Evolutionary conservation across 2,329 filamentous ascomycete species (phyloP), one percentile per base, ranked within the genome.

Genomic region (Aspergillus sp.): DNA sequence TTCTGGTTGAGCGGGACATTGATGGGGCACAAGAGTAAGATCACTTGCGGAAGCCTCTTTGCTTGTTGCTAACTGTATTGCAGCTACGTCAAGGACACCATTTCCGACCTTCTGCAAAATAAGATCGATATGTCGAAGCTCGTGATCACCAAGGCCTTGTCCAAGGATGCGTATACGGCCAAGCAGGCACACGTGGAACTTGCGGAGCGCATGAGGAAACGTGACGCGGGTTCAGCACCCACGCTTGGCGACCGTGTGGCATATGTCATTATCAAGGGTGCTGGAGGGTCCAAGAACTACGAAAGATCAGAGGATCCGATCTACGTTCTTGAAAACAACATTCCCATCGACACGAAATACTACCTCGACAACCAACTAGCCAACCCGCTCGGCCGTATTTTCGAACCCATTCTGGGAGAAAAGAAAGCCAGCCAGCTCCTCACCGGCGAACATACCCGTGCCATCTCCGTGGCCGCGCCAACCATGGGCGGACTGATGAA

Each of bases 41-140:
- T 12, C 9, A 36, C 19, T 41, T 45, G 12, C 9, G 17, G 2
- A 10, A 45, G 10, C 12, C 12, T 21, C 58, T 48, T 17, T 45
- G 45, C 58, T 51, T 49, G 19, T 13, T 30, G 68, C 81, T 83
- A 72, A 84, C 72, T 53, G 54, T 6, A 54, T 58, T 55, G 36
- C 70, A 96, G 92, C 65, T 98, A 97, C 70, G 95, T 99, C 78
- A 98, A 97, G 78, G 87, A 95, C 64, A 97, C 90, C 48, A 99
- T 99, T 72, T 91, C 95, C 8, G 92, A 97, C 73, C 84, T 99
- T 17, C 82, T 99, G 41, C 95, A 98, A 74, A 99, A 99, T 82
- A 97, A 96, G 77, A 84, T 99, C 69, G 95, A 99, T 79, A 96
- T 99, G 91, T 97, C 94, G 39, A 98, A 99, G 77, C 88, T 99